Base-by-base conservation (phyloP, 1,284 basidiomycete genomes). In the Heterobasidion occidentale region DNA sequence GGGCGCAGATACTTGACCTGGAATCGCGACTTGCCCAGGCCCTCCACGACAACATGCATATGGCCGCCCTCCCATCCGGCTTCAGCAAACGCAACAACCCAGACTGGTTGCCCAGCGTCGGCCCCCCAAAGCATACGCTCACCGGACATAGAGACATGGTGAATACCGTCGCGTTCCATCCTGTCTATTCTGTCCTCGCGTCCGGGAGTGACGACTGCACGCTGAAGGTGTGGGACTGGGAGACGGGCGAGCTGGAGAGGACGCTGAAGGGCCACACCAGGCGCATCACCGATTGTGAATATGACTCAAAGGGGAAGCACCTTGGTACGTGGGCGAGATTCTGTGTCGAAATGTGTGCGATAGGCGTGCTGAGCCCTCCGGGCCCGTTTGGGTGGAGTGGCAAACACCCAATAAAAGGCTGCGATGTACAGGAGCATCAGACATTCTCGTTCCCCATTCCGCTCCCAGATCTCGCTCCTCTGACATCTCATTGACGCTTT, bases 211-310 rank as follows among this genome's bases (percentile, higher is more conserved):
- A 88, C 57, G 89, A 92, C 64, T 72, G 80, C 36, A 86, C 80
- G 7, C 76, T 92, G 60, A 90, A 90, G 70, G 77, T 90, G 14
- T 91, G 88, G 87, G 89, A 92, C 65, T 91, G 88, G 87, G 88
- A 90, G 68, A 82, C 82, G n/a, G 88, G 88, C 17, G 86, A 88
- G 53, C 80, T 88, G 55, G 89, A 92, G 67, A 71, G 83, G 57
- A 90, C 88, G 27, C 71, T 91, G 46, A 90, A 90, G 68, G 87
- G 86, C 0, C 88, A 91, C 69, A 90, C 88, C 9, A 86, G 86
- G 65, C 76, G 80, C 7, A 86, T 91, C 2, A 79, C 80, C 58
- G 87, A 90, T 64, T 79, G 86, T 38, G 84, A 89, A 60, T 92
- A 83, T 66, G 86, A 90, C 64, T 75, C 77, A 42, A 86, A 83